Percentiles rank a stretch among this genome's conserved stretches.
Evolutionary conservation across 208 protist genomes (phyloP).

Genomic region (Vickermania ingenoplastis): DNA sequence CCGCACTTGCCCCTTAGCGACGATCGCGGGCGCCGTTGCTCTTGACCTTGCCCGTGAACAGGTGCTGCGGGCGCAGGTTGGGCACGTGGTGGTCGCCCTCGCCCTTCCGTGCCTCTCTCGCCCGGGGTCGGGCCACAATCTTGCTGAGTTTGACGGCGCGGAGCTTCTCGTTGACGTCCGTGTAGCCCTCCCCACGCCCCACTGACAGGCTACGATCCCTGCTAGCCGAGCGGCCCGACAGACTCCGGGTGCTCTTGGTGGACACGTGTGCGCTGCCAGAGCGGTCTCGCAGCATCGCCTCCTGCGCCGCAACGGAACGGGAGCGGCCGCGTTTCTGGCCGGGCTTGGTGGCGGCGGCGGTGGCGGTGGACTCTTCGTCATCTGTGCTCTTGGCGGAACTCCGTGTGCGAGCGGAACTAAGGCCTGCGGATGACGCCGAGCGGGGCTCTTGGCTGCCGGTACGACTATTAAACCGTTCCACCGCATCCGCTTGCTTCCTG

Average conservation of each 20-base stretch:
- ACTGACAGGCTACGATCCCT: slow-evolving; percentile 74
- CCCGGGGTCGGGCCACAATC: slow-evolving; percentile 57
- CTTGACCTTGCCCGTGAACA: slow-evolving; percentile 98
- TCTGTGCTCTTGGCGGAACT: too few species aligned
- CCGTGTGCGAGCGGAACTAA: not conserved
- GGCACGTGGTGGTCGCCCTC: slow-evolving; percentile 93
- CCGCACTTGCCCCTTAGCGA: too few species aligned
- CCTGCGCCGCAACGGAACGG: slow-evolving; percentile 63
- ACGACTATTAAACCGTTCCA: slow-evolving; percentile 81
- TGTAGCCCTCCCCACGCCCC: slow-evolving; percentile 74
- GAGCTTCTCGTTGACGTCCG: slow-evolving; percentile 85
- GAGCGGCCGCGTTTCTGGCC: slow-evolving; percentile 62
- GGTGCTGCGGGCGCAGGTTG: slow-evolving; percentile 95
- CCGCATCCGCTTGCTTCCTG: slow-evolving; percentile 56
- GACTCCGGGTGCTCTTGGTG: slow-evolving; percentile 74
- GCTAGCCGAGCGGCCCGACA: slow-evolving; percentile 56
- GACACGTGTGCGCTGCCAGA: slow-evolving; percentile 65
- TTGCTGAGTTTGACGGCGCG: slow-evolving; percentile 84
- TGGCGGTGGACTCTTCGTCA: slow-evolving; percentile 13
- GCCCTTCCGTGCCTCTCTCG: slow-evolving; percentile 73
- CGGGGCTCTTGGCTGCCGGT: slow-evolving; percentile 64
- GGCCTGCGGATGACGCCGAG: slow-evolving; percentile 10
- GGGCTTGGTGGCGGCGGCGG: slow-evolving; percentile 13
- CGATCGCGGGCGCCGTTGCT: slow-evolving; percentile 77
- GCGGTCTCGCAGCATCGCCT: slow-evolving; percentile 67